Evolutionary conservation across 495 filamentous ascomycete species (phyloP).

Genomic region (Letharia columbiana): DNA sequence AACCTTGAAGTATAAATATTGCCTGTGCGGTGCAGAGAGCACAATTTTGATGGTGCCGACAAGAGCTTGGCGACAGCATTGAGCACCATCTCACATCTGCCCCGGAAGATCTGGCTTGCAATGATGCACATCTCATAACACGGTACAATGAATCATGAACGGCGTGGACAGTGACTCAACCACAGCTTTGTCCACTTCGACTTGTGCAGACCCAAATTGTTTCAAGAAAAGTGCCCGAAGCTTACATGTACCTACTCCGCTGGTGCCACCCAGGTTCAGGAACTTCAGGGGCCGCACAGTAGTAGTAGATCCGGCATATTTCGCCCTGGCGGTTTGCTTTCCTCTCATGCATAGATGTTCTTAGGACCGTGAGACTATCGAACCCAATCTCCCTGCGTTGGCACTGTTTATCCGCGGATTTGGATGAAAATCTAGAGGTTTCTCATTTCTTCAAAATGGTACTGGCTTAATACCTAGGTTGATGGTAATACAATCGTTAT

Average conservation of each 20-base stretch:
- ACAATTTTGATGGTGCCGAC: not conserved
- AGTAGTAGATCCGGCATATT: not conserved
- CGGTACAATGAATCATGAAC: too few relatives aligned
- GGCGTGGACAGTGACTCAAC: not conserved
- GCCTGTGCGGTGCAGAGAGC: not conserved
- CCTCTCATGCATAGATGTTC: not conserved
- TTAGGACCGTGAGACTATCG: not conserved
- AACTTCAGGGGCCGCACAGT: too few relatives aligned
- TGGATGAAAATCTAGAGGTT: not conserved
- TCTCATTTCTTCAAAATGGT: not conserved
- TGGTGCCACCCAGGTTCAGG: too few relatives aligned
- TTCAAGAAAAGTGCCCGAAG: not conserved
- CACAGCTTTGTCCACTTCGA: not conserved
- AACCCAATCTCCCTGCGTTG: not conserved
- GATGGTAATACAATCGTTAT: too few relatives aligned
- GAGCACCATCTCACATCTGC: not conserved
- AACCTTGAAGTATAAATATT: not conserved
- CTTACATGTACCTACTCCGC: not conserved
- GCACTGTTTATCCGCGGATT: not conserved
- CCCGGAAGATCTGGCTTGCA: not conserved
- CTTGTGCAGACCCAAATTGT: not conserved
- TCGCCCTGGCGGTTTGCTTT: not conserved
- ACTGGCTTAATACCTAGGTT: not conserved
- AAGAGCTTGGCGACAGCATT: not conserved
- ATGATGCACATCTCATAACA: not conserved